Conservation (phyloP, 768 basidiomycete species). For the Termitomyces sp. region DNA sequence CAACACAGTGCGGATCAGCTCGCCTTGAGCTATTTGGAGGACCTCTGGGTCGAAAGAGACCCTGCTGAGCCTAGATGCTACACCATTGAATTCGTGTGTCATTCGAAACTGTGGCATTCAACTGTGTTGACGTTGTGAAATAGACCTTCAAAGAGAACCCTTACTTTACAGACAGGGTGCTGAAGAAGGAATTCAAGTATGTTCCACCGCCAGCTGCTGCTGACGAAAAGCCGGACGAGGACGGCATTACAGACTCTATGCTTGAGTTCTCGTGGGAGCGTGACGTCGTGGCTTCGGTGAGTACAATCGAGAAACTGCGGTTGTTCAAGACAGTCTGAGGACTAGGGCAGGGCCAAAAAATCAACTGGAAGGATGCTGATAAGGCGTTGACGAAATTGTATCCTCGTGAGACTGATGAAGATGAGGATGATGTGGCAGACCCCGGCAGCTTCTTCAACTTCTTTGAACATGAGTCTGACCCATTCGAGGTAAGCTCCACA, state of each 20-base stretch:
- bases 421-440: conserved; percentile 59
- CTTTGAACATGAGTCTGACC: conserved; percentile 64
- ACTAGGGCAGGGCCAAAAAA: conserved; percentile 47
- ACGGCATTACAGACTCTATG: conserved; percentile 76
- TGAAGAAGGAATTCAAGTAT: conserved; percentile 83
- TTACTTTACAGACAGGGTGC: conserved; percentile 66
- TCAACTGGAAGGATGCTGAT: conserved; percentile 76
- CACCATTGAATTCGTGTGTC: conserved; percentile 83
- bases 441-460: conserved; percentile 86
- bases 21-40: conserved; percentile 79
- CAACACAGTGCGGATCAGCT: conserved; percentile 75
- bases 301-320: conserved; percentile 13
- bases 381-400: conserved; percentile 77
- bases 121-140: conserved; percentile 1
- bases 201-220: conserved; percentile 46
- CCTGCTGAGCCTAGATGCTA: conserved; percentile 71
- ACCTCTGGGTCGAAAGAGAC: conserved; percentile 79
- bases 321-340: conserved; percentile 5
- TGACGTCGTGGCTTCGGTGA: conserved; percentile 63
- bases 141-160: conserved; percentile 87
- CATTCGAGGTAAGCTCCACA: conserved; percentile 46
- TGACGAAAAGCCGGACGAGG: conserved; percentile 55
- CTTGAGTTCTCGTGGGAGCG: conserved; percentile 78
- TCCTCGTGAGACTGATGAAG: conserved; percentile 57
- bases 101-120: background rate